A percentile compares a stretch with the other conserved stretches of the same genome.
These are phyloP conservation scores for Talaromyces amestolkiae DNA, from an alignment of 2,329 filamentous ascomycete species.

Conservation along the genomic window DNA sequence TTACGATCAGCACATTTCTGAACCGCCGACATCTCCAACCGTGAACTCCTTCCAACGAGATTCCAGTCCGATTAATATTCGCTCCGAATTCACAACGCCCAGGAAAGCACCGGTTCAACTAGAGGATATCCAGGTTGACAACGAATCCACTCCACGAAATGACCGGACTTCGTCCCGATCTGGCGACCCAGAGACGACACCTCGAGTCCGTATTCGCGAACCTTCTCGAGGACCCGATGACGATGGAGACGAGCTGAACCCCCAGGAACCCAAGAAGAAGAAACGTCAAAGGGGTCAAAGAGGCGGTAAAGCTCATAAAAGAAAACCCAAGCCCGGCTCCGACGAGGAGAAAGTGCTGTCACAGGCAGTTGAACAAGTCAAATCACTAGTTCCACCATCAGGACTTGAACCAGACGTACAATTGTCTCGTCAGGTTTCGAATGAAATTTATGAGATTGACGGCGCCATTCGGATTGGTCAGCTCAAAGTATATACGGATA, in stretches of 20 bases:
- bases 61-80: conserved; percentile 23
- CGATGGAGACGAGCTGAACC: conserved; percentile 30
- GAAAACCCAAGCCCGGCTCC: conserved; percentile 52
- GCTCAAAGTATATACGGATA: conserved; percentile 59
- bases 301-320: conserved; percentile 65
- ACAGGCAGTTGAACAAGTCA: conserved; percentile 58
- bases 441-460: conserved; percentile 57
- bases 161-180: conserved; percentile 23
- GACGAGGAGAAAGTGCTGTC: conserved; percentile 53
- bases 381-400: conserved; percentile 36
- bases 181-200: conserved; percentile 27
- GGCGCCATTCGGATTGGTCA: conserved; percentile 62
- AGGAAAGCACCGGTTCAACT: conserved; percentile 15
- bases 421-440: conserved; percentile 54
- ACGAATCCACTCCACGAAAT: conserved; percentile 32
- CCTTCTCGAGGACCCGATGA: conserved; percentile 34
- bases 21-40: conserved; percentile 40
- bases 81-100: conserved; percentile 14
- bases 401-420: conserved; percentile 62
- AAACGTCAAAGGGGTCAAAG: conserved; percentile 69
- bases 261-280: conserved; percentile 56
- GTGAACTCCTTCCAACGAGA: conserved; percentile 32
- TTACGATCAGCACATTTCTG: conserved; percentile 37
- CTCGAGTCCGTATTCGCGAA: conserved; percentile 42
- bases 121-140: conserved; percentile 33